Percentiles rank a stretch among this genome's conserved stretches.
These are phyloP conservation scores for Aspergillus sp. DNA, from an alignment of 2,329 filamentous ascomycete species.

Conservation along the genomic window DNA sequence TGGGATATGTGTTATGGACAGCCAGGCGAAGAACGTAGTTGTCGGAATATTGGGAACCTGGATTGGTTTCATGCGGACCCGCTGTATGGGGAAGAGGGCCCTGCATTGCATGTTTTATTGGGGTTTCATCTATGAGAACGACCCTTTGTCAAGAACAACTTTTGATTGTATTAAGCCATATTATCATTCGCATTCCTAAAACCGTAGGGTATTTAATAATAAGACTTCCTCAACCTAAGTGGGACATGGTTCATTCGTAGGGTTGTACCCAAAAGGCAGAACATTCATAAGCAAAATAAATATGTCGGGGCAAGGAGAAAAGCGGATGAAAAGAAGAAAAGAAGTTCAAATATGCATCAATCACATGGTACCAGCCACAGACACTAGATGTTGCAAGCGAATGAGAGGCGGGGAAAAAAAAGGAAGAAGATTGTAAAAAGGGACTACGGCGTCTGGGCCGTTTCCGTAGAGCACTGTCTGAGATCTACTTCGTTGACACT, in stretches of 20 bases:
- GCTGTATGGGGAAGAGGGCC: conserved; percentile 57
- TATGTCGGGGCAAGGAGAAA: not conserved
- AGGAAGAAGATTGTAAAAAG: not conserved
- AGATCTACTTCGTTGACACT: conserved; percentile 22
- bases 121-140: not conserved
- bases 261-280: not conserved
- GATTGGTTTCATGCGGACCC: conserved; percentile 62
- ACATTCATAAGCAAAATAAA: not conserved
- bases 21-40: conserved; percentile 54
- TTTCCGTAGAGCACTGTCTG: not conserved
- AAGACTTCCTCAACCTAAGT: not conserved
- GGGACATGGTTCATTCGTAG: not conserved
- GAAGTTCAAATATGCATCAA: not conserved
- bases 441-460: not conserved
- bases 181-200: conserved; percentile 15
- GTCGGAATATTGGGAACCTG: conserved; percentile 50
- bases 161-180: conserved; percentile 9
- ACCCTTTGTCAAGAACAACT: not conserved
- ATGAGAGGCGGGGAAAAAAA: not conserved
- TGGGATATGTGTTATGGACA: conserved; percentile 75
- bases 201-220: conserved; percentile 10
- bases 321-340: not conserved
- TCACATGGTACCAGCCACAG: conserved; percentile 9
- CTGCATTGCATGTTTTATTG: conserved; percentile 44
- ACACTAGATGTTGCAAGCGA: not conserved